Base-by-base conservation (phyloP, 31 red algal genomes). In the Odonthalia washingtoniensis region DNA sequence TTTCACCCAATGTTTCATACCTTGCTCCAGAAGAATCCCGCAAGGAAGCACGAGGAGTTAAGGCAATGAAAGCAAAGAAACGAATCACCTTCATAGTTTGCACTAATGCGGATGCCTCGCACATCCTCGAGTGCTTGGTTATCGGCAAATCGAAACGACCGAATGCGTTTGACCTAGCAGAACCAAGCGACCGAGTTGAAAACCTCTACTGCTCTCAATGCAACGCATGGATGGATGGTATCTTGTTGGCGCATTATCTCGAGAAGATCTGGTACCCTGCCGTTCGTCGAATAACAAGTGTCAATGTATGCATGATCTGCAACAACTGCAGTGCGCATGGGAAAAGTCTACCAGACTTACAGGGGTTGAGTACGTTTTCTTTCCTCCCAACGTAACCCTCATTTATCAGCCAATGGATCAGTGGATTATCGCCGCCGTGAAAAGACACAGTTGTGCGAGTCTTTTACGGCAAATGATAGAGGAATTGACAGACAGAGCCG, bases 381-480 rank as follows among this genome's bases (percentile, higher is more conserved):
- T 87, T 53, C 83, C 83, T 6, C 73, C 83, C 4, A 87, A 78
- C 62, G 32, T 40, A 21, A 87, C 73, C 18, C 21, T 73, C 21
- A 34, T 57, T 3, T 34, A 87, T 36, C 83, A 78, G 73, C 83
- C 83, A 4, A 87, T 87, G 73, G 83, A 87, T 30, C 44, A 35
- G 45, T 72, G 83, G n/a, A 77, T 87, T 34, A 87, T 87, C 73
- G 83, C 83, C 12, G 83, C 83, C 32, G n/a, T 40, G 67, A 77
- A 87, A 45, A 1, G 34, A 3, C 43, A 31, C 40, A 31, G 26
- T 37, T 2, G 74, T 17, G 72, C 49, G 61, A 18, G 5, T 21
- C 4, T 79, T 32, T 79, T 87, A 73, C 1, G 21, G 46, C 46
- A 65, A 1, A 43, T 65, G 1, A 36, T 65, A 12, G 14, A n/a